phyloP scores from a whole-genome alignment of 2,329 filamentous ascomycete species.

The Beauveria sp. region DNA sequence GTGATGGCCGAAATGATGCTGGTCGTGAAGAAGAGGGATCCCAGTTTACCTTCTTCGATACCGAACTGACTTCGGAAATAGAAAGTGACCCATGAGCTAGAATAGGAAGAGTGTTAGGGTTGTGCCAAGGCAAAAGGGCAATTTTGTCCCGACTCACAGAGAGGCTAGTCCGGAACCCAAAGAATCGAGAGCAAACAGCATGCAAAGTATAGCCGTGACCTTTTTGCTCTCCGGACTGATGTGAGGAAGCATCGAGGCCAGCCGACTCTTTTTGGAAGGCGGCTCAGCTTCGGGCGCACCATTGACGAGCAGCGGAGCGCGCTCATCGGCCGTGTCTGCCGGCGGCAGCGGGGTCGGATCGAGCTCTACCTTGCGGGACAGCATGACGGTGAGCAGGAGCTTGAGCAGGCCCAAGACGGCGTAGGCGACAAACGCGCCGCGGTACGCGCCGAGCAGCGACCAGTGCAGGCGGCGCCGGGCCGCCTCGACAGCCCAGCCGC shows the following conservation, averaged over 20 bases:
- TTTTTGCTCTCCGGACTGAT: conserved; percentile 49
- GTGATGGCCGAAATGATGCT: conserved; percentile 44
- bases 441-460: conserved; percentile 40
- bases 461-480: conserved; percentile 37
- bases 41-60: conserved; percentile 42
- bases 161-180: conserved; percentile 65
- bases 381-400: conserved; percentile 39
- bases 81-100: conserved; percentile 49
- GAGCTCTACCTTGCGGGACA: conserved; percentile 41
- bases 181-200: conserved; percentile 61
- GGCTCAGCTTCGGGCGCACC: not conserved
- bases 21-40: conserved; percentile 47
- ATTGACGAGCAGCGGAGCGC: conserved; percentile 20
- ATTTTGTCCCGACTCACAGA: conserved; percentile 35
- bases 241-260: conserved; percentile 38
- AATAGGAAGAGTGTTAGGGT: not conserved
- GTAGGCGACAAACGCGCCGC: conserved; percentile 50
- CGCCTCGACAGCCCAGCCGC: conserved; percentile 51
- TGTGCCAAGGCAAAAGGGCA: not conserved
- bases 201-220: conserved; percentile 53
- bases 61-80: conserved; percentile 44
- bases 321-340: conserved; percentile 4
- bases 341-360: conserved; percentile 15
- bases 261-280: conserved; percentile 5
- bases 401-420: conserved; percentile 51